Conservation (phyloP, 495 filamentous ascomycete species). For the Penicillium pulvis region DNA sequence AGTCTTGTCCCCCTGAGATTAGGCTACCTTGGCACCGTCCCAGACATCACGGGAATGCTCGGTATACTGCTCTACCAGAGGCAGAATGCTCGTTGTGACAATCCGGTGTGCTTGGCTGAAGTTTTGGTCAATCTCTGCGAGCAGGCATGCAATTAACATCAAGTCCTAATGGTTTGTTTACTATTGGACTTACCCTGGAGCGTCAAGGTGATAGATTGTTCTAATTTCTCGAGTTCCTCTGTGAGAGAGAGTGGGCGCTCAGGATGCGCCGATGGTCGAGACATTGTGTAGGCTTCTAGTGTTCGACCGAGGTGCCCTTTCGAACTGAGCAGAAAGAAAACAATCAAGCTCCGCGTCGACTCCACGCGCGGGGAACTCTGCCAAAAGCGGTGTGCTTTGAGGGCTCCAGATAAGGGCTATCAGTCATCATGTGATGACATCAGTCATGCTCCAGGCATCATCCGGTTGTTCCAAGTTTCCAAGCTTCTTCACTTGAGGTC, state of each 20-base stretch:
- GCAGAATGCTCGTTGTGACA: conserved; percentile 89
- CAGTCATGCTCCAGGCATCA: conserved; percentile 36
- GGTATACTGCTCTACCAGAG: conserved; percentile 93
- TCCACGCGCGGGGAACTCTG: conserved; percentile 32
- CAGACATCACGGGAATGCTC: conserved; percentile 92
- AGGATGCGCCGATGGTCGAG: conserved; percentile 52
- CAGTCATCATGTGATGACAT: neutral
- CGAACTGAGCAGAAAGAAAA: conserved; percentile 6
- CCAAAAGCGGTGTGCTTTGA: conserved; percentile 37
- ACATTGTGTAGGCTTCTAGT: conserved; percentile 37
- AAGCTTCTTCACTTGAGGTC: conserved; percentile 11
- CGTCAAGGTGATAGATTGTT: conserved; percentile 95
- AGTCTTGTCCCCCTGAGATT: conserved; percentile 4
- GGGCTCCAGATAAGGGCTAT: conserved; percentile 44
- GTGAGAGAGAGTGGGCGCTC: conserved; percentile 76
- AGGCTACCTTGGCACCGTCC: conserved; percentile 82
- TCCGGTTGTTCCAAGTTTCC: conserved; percentile 11
- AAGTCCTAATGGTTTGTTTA: conserved; percentile 20
- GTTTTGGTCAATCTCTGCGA: conserved; percentile 94
- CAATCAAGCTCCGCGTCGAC: conserved; percentile 17
- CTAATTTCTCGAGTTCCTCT: conserved; percentile 93
- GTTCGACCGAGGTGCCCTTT: neutral
- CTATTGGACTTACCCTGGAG: conserved; percentile 69
- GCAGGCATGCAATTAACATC: conserved; percentile 10
- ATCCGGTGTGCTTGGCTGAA: conserved; percentile 97